Percentiles rank a stretch among this genome's conserved stretches.
Evolutionary conservation across 2,329 filamentous ascomycete species (phyloP).

Genomic region (Diplodia intermedia): DNA sequence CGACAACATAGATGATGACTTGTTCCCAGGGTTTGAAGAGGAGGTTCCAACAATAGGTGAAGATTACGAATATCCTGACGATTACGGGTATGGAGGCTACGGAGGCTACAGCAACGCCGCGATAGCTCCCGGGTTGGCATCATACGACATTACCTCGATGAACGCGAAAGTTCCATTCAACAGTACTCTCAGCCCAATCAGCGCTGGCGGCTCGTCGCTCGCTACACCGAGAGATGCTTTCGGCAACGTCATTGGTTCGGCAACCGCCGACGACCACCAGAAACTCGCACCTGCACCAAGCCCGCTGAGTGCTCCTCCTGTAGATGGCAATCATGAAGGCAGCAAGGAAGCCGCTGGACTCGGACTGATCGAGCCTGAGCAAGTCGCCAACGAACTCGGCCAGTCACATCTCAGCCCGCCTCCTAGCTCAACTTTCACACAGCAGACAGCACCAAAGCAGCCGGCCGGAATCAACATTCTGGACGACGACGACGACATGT

Average conservation of each 20-base stretch:
- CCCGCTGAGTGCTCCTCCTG: slow-evolving; percentile 22
- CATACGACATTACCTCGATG: slow-evolving; percentile 46
- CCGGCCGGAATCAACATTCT: background rate
- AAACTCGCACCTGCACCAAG: slow-evolving; percentile 21
- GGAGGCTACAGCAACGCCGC: slow-evolving; percentile 19
- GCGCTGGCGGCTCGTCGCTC: slow-evolving; percentile 34
- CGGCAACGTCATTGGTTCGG: slow-evolving; percentile 22
- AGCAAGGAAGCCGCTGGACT: slow-evolving; percentile 36
- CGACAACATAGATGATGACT: slow-evolving; percentile 53
- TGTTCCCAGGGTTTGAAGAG: slow-evolving; percentile 64
- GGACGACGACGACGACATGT: slow-evolving; percentile 62
- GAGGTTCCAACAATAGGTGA: slow-evolving; percentile 64
- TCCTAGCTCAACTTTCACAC: slow-evolving; percentile 31
- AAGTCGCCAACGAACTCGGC: slow-evolving; percentile 31
- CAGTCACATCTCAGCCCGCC: slow-evolving; percentile 24
- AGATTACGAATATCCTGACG: slow-evolving; percentile 38
- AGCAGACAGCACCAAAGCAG: slow-evolving; percentile 32
- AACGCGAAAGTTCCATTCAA: slow-evolving; percentile 27
- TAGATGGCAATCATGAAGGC: background rate
- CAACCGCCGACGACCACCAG: slow-evolving; percentile 13
- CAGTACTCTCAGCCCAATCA: slow-evolving; percentile 39
- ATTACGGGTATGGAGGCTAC: slow-evolving; percentile 38
- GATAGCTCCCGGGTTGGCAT: slow-evolving; percentile 41
- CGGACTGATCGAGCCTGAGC: slow-evolving; percentile 34
- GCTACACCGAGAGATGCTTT: slow-evolving; percentile 19